Percentiles rank a stretch among this genome's conserved stretches.
Evolutionary conservation across 2,329 filamentous ascomycete genomes (phyloP).

Genomic region (Chaetothyriales sp.): DNA sequence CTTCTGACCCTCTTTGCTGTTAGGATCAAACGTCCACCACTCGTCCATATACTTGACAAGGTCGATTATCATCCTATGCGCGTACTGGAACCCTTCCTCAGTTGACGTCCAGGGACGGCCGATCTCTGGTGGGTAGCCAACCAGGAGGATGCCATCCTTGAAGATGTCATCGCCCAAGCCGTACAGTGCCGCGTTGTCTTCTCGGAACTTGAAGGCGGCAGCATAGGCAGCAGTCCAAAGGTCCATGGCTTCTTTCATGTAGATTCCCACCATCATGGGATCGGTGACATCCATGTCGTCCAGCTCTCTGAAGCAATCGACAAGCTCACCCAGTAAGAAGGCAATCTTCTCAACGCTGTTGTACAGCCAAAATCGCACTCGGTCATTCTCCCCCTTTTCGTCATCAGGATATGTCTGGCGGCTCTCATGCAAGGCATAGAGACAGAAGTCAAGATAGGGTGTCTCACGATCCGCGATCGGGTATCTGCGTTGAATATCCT

Average conservation of each 20-base stretch:
- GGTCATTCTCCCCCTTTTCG: conserved; percentile 56
- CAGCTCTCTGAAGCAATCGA: conserved; percentile 57
- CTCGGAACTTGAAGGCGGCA: conserved; percentile 54
- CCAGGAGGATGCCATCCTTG: conserved; percentile 46
- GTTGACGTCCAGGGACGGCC: conserved; percentile 76
- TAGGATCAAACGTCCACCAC: conserved; percentile 20
- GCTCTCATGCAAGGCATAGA: conserved; percentile 60
- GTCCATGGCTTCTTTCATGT: conserved; percentile 56
- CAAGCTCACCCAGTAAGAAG: conserved; percentile 63
- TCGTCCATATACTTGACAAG: conserved; percentile 17
- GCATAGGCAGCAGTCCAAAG: conserved; percentile 52
- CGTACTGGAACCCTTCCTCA: conserved; percentile 9
- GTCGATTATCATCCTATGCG: conserved; percentile 11
- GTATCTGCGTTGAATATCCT: conserved; percentile 48
- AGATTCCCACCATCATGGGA: conserved; percentile 28
- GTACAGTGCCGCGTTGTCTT: conserved; percentile 53
- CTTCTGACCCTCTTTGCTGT: conserved; percentile 10
- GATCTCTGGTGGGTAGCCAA: conserved; percentile 49
- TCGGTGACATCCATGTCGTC: conserved; percentile 47
- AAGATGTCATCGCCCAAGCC: conserved; percentile 55
- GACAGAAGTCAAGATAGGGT: conserved; percentile 57
- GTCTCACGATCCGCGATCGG: conserved; percentile 44
- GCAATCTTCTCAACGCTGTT: conserved; percentile 59
- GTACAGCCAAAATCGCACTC: conserved; percentile 74
- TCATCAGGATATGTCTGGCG: conserved; percentile 54